Base-by-base conservation (phyloP, 176 grass and related monocot species). In the Carex scoparia region DNA sequence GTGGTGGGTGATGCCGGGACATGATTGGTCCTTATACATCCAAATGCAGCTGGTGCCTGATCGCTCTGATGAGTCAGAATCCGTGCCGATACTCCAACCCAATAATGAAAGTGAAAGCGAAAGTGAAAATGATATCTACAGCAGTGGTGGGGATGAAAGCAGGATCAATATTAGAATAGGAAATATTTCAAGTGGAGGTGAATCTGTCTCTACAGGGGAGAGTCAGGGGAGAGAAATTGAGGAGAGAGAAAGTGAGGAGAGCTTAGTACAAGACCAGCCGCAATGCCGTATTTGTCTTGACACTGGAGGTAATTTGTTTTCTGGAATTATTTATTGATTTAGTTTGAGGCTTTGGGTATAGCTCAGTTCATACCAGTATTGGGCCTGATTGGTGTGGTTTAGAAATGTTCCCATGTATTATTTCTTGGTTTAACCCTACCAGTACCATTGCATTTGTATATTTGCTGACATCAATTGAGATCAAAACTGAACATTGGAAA, bases 231-330 rank as follows among this genome's bases (percentile, higher is more conserved):
- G 74, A 33, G 74, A 78, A 57, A 78, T 78, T 1, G 74, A 65
- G 59, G 59, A 81, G 18, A 81, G 79, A 46, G 79, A 46, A 49
- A 81, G 57, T 81, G 79, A 81, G 42, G 61, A 68, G 62, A 85
- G 79, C 56, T 70, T 81, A 15, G 84, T 90, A 80, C 93, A 92
- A 86, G 95, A 95, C 15, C 68, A 60, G 13, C 88, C 91, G 57
- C 95, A 98, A 38, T 98, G 95, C 35, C 86, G 93, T 61, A 98
- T 98, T 85, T 98, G 95, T 84, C 92, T 98, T 83, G 95, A 98
- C 85, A 98, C 49, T 28, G 95, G 84, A 98, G 95, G 95, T 98
- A 55, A 69, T 74, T 68, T 60, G 4, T 59, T 38, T 80, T 69
- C 12, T 79, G 38, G 38, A 18, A 27, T 49, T 54, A 15, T 27